Percentiles rank a stretch among this genome's conserved stretches.
Evolutionary conservation across 2,329 filamentous ascomycete genomes (phyloP).

Genomic region (Talaromyces islandicus): DNA sequence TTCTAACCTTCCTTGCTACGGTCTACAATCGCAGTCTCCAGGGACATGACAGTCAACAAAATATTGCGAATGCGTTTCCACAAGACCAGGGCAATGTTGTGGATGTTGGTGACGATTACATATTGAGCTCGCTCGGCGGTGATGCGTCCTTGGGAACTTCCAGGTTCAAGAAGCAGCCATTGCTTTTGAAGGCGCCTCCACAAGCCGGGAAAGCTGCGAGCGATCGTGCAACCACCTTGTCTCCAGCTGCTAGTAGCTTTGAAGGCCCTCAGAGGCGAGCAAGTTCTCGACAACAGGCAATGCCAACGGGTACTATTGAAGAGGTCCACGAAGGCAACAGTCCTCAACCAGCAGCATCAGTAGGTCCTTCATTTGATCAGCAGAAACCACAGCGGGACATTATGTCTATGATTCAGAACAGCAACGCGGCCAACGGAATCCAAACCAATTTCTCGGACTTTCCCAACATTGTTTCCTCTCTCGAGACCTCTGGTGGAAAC

Average conservation of each 20-base stretch:
- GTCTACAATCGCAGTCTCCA: slow-evolving; percentile 93
- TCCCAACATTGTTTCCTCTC: slow-evolving; percentile 39
- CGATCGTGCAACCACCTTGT: slow-evolving; percentile 9
- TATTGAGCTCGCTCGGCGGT: slow-evolving; percentile 29
- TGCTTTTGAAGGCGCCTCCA: slow-evolving; percentile 43
- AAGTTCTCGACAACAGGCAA: slow-evolving; percentile 25
- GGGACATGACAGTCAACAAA: slow-evolving; percentile 68
- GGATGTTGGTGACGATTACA: slow-evolving; percentile 53
- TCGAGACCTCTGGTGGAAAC: slow-evolving; percentile 39
- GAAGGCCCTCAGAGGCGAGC: slow-evolving; percentile 18
- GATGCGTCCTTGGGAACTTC: slow-evolving; percentile 29
- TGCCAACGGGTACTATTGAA: slow-evolving; percentile 33
- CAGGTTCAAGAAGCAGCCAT: slow-evolving; percentile 40
- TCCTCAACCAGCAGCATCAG: slow-evolving; percentile 20
- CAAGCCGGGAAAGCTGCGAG: slow-evolving; percentile 18
- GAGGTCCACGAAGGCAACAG: slow-evolving; percentile 39
- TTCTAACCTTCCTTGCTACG: slow-evolving; percentile 91
- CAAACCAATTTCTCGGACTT: slow-evolving; percentile 37
- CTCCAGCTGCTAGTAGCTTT: slow-evolving; percentile 21
- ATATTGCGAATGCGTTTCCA: slow-evolving; percentile 77
- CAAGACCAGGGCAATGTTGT: slow-evolving; percentile 57
- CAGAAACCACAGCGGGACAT: slow-evolving; percentile 37
- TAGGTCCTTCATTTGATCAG: slow-evolving; percentile 18
- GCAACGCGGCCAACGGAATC: slow-evolving; percentile 38
- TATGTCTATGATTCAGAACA: slow-evolving; percentile 44